Percentiles rank a stretch among this genome's conserved stretches.
Conservation (phyloP, 768 basidiomycete species). For the Phylloporus sp. region DNA sequence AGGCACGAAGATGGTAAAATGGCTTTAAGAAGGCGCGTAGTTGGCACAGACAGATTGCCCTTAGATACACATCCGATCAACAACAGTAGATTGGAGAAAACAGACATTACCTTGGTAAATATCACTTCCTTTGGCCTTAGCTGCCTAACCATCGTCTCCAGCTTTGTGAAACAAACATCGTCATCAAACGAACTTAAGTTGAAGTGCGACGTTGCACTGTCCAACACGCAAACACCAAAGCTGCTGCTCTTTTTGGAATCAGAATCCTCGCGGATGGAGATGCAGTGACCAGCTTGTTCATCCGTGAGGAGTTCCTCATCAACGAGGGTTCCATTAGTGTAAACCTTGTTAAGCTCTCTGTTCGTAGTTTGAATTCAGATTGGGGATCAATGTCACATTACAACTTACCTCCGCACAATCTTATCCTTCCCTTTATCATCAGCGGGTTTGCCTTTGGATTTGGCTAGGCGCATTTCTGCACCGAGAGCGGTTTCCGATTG, state of each 20-base stretch:
- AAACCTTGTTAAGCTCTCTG: conserved; percentile 91
- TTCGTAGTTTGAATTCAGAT: conserved; percentile 2
- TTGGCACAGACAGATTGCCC: conserved; percentile 84
- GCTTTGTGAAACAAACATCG: conserved; percentile 85
- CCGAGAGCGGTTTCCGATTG: conserved; percentile 97
- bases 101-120: conserved; percentile 67
- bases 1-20: conserved; percentile 77
- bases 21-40: conserved; percentile 76
- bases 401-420: conserved; percentile 74
- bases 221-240: conserved; percentile 89
- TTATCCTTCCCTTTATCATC: conserved; percentile 67
- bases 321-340: conserved; percentile 94
- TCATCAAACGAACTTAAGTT: conserved; percentile 87
- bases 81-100: not conserved
- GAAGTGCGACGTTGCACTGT: conserved; percentile 95
- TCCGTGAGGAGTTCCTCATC: conserved; percentile 85
- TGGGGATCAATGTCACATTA: not conserved
- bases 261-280: conserved; percentile 71
- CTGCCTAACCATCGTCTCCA: conserved; percentile 93
- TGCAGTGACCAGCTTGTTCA: conserved; percentile 93
- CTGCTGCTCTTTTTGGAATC: conserved; percentile 39
- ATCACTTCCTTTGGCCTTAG: conserved; percentile 89
- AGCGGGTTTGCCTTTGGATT: conserved; percentile 43
- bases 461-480: conserved; percentile 90
- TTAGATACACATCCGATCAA: conserved; percentile 27